Percentiles rank a stretch among this genome's conserved stretches.
phyloP scores from a whole-genome alignment of 2,329 filamentous ascomycete genomes.

The Aureobasidium sp. region DNA sequence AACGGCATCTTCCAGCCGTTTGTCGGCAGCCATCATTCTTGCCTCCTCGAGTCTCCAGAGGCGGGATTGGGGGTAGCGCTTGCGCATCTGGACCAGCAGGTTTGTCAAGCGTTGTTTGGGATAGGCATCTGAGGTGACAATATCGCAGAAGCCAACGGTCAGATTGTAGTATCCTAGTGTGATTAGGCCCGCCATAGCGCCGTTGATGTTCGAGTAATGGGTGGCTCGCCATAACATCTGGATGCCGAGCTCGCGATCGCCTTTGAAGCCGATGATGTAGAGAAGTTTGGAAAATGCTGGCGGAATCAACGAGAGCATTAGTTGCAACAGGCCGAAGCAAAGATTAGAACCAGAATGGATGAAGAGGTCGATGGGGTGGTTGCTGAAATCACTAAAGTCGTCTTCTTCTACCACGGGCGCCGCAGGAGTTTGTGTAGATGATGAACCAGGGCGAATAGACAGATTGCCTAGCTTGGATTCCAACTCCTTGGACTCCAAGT shows the following conservation, averaged over 20 bases:
- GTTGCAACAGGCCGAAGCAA: slow-evolving; percentile 78
- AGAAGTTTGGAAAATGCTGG: slow-evolving; percentile 83
- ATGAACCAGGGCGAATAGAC: neutral
- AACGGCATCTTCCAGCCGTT: slow-evolving; percentile 61
- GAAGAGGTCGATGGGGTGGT: slow-evolving; percentile 73
- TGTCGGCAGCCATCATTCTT: slow-evolving; percentile 62
- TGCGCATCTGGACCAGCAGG: slow-evolving; percentile 67
- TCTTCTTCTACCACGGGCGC: slow-evolving; percentile 37
- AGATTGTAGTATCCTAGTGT: slow-evolving; percentile 84
- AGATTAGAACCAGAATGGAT: slow-evolving; percentile 83
- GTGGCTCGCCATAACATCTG: slow-evolving; percentile 87
- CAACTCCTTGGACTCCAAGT: slow-evolving; percentile 30
- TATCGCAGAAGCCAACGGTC: slow-evolving; percentile 79
- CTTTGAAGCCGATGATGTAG: slow-evolving; percentile 82
- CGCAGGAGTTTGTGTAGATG: neutral
- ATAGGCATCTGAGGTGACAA: slow-evolving; percentile 62
- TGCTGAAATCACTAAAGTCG: slow-evolving; percentile 57
- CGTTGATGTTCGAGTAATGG: slow-evolving; percentile 76
- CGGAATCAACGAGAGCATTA: slow-evolving; percentile 88
- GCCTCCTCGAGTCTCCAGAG: slow-evolving; percentile 89
- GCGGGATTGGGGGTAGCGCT: slow-evolving; percentile 70
- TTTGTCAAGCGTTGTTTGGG: slow-evolving; percentile 60
- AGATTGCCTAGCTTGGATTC: slow-evolving; percentile 20
- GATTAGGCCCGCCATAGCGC: slow-evolving; percentile 77
- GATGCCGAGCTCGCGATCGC: slow-evolving; percentile 76